Base-by-base conservation (phyloP, 164 flowering plant genomes). In the Macadamia integrifolia region DNA sequence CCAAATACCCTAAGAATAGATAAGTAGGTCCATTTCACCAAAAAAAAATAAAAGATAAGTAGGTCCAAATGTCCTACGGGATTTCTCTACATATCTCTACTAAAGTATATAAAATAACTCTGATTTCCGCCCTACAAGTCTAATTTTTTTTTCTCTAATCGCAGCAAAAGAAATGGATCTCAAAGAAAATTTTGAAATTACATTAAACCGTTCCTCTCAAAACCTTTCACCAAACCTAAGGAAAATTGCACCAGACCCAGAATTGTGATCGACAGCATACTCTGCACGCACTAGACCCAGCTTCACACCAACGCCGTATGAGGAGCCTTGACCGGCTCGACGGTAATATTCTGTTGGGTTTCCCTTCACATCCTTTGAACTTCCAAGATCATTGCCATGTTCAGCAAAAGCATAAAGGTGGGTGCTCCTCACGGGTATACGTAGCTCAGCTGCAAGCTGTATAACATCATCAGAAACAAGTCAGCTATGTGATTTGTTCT, bases 171-270 rank as follows among this genome's bases (percentile, higher is more conserved):
- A 53, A 56, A 53, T 6, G 31, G 4, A 31, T 53, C 48, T 62
- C 6, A 65, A 61, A 12, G 68, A 76, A 71, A 67, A 67, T 61
- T 61, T 6, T 6, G 29, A 31, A 67, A 5, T 48, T 30, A 14
- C 13, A 15, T 10, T 3, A 15, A 46, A 53, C 17, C 14, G n/a
- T 12, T 61, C 64, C 10, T 32, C 76, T 84, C 77, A 94, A 75
- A 87, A 95, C 76, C 99, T 86, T 75, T 95, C 99, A 9, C 99
- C 99, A 73, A 92, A 91, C 31, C 98, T 81, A 81, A 95, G 88
- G 83, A 95, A 95, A 18, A 91, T 7, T 1, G 97, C 88, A n/a
- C 99, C 99, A 1, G 91, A 84, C 49, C 98, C 96, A n/a, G 95
- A 79, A 76, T 95, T 95, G 40, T 92, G 94, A 68, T 95, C 99